phyloP scores from a whole-genome alignment of 2,329 filamentous ascomycete species.

The Fusarium aywerte region DNA sequence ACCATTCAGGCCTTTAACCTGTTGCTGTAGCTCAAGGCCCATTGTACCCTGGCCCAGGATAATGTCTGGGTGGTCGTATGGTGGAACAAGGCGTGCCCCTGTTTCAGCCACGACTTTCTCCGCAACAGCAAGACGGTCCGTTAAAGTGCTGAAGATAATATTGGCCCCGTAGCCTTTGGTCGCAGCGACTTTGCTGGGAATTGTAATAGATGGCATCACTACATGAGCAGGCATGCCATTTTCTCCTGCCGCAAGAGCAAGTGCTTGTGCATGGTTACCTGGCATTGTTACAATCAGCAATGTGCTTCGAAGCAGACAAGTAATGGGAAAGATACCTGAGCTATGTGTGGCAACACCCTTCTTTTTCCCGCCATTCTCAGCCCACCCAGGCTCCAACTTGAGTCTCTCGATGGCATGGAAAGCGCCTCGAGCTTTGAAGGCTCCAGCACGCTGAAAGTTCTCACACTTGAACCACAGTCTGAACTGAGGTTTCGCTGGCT shows the following conservation, averaged over 20 bases:
- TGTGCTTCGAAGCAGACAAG: fast-evolving
- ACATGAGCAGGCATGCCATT: constrained; percentile 4
- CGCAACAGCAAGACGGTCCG: neutral
- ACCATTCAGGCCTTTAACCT: neutral
- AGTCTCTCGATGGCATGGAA: constrained; percentile 1
- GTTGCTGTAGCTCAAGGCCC: neutral
- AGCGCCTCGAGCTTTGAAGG: neutral
- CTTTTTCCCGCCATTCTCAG: neutral
- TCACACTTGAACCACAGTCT: constrained; percentile 4
- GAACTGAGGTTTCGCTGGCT: neutral
- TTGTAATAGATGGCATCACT: constrained; percentile 4
- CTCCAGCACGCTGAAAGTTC: neutral
- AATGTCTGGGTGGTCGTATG: neutral
- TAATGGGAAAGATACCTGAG: neutral
- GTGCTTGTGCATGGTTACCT: constrained; percentile 7
- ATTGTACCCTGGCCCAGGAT: constrained; percentile 1
- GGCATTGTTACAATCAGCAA: neutral
- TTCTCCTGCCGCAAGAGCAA: neutral
- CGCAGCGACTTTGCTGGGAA: constrained; percentile 1
- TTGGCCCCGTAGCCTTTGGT: constrained; percentile 2
- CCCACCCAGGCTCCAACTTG: neutral
- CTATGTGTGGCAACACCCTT: constrained; percentile 4
- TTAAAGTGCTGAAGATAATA: neutral
- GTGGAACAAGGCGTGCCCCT: neutral
- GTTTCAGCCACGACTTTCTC: neutral